These are phyloP conservation scores for Tulasnella calospora DNA, from an alignment of 768 basidiomycete species.

Conservation along the genomic window DNA sequence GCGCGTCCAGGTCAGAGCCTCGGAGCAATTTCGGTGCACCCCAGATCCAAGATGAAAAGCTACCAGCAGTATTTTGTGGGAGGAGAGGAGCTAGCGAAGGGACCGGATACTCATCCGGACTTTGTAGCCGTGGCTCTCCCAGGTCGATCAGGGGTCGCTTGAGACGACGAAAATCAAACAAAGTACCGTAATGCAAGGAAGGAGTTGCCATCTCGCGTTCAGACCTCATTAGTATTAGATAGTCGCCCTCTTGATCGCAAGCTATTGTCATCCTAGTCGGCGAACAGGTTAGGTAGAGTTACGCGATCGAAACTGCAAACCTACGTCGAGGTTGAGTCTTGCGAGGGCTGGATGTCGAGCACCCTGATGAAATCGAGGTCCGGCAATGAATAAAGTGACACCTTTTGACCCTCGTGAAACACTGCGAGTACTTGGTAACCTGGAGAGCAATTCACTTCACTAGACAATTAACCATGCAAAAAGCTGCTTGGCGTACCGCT, in stretches of 20 bases:
- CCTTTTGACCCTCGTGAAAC: slow-evolving; percentile 43
- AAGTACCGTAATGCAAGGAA: slow-evolving; percentile 6
- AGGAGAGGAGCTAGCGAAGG: not conserved
- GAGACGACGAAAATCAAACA: slow-evolving; percentile 12
- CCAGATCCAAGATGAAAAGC: slow-evolving; percentile 24
- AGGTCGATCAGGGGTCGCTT: slow-evolving; percentile 8
- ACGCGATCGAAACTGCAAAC: not conserved
- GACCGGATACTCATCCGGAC: not conserved
- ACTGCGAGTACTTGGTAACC: slow-evolving; percentile 54
- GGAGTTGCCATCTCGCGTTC: not conserved
- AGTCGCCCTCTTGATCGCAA: slow-evolving; percentile 6
- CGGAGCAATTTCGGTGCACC: slow-evolving; percentile 14
- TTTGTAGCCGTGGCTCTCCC: not conserved
- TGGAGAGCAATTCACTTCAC: slow-evolving; percentile 29
- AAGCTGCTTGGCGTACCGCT: not conserved
- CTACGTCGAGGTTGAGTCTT: not conserved
- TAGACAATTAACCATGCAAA: not conserved
- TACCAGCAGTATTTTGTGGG: not conserved
- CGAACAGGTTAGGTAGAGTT: not conserved
- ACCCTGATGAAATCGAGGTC: slow-evolving; percentile 3
- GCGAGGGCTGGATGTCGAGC: not conserved
- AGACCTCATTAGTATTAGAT: not conserved
- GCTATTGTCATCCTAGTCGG: not conserved
- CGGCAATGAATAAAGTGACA: slow-evolving; percentile 14
- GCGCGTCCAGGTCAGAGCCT: slow-evolving; percentile 11